phyloP scores from a whole-genome alignment of 495 filamentous ascomycete species.

The Penicillium goetzii region DNA sequence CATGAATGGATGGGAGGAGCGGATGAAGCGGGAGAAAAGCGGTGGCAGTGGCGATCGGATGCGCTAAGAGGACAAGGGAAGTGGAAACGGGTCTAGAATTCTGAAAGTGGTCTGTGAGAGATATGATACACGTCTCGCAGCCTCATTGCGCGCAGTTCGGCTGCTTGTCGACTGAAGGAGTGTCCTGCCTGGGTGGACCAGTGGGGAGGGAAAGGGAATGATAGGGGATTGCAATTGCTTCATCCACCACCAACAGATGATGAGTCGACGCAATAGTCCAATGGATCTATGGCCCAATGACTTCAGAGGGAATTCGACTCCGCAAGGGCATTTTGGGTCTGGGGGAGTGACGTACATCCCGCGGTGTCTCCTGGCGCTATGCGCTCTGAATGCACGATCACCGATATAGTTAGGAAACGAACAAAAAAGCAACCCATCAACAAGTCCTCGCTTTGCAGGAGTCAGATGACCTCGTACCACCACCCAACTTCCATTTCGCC shows the following conservation, averaged over 20 bases:
- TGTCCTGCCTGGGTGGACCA: not conserved
- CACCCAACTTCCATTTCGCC: not conserved
- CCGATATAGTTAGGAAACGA: not conserved
- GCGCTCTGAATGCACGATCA: slow-evolving; percentile 1
- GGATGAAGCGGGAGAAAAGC: slow-evolving; percentile 44
- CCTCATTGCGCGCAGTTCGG: slow-evolving; percentile 11
- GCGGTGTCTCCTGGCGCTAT: not conserved
- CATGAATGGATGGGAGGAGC: slow-evolving; percentile 59
- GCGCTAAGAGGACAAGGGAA: slow-evolving; percentile 14
- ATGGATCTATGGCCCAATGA: not conserved
- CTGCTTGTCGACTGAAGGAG: not conserved
- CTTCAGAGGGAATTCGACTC: not conserved
- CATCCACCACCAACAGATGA: not conserved
- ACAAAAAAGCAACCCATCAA: slow-evolving; percentile 1
- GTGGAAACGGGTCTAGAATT: slow-evolving; percentile 21
- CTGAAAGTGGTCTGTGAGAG: slow-evolving; percentile 3
- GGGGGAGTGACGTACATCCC: slow-evolving; percentile 9
- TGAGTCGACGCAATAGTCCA: not conserved
- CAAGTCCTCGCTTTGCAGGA: slow-evolving; percentile 7
- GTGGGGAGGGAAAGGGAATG: not conserved
- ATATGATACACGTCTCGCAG: slow-evolving; percentile 18
- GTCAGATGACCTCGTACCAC: slow-evolving; percentile 9
- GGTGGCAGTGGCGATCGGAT: slow-evolving; percentile 22
- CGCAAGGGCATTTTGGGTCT: not conserved
- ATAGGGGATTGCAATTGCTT: slow-evolving; percentile 2